Evolutionary conservation across 2,329 filamentous ascomycete genomes (phyloP), one percentile per base, ranked within the genome.

Genomic region (Diaporthe humulicola): DNA sequence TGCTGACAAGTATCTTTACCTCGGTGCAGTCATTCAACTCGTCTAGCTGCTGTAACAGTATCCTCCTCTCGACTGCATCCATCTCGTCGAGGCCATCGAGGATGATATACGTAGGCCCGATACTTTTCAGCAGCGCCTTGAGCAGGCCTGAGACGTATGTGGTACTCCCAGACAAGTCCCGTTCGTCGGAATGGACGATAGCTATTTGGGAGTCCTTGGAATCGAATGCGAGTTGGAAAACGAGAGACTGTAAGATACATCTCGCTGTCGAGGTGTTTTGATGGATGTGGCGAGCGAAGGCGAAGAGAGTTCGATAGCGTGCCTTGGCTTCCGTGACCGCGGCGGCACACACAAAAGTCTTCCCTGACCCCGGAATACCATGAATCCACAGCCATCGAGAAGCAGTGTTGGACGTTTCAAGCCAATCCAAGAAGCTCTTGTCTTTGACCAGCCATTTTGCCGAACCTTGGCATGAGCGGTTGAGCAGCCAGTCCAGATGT

Each of bases 41-140:
- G 8, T 77, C 42, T 45, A 79, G 56, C 73, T 73, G 25, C 9
- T 57, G 25, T 14, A 79, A 19, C 17, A 79, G 58, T 42, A 50
- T 73, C 17, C 71, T 38, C n/a, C 79, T 73, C 58, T 79, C 75
- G 19, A 71, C 40, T 40, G 70, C 72, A 4, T 76, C 76, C 4
- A 81, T 80, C 75, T 82, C 81, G 71, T 82, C 81, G 14, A 82
- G 48, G 4, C 81, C 81, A 74, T 82, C 81, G 22, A 82, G 36
- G 42, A 81, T 73, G 22, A 82, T 45, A 60, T 77, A 81, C 10
- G 73, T 75, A 48, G 70, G 74, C 7, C 76, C 79, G 14, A 69
- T 66, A 36, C 77, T 75, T 25, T 77, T 67, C 19, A 81, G 73
- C 25, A 81, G 54, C 9, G 48, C 76, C 60, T 74, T 78, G 10